Conservation (phyloP, 139 green algal species). For the Coelastrella sp. region DNA sequence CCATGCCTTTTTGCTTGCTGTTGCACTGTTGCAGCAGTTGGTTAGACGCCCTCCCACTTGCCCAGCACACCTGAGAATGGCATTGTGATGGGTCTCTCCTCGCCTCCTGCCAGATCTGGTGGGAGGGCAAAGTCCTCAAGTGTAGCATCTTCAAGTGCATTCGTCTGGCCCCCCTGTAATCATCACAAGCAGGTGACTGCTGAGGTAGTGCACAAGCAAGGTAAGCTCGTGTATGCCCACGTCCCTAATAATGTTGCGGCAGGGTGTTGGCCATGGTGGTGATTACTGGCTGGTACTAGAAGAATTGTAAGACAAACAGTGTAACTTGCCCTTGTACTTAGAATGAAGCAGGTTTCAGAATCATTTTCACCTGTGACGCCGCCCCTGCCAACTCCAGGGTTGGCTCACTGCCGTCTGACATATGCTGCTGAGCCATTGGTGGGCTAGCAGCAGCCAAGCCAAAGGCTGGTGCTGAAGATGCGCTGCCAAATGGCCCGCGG, state of each 20-base stretch:
- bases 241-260: too few species aligned
- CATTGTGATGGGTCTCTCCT: constrained; percentile 24
- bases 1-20: background rate
- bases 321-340: background rate
- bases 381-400: background rate
- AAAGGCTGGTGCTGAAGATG: background rate
- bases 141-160: constrained; percentile 50
- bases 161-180: background rate
- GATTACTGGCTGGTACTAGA: too few species aligned
- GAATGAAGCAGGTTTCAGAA: background rate
- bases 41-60: background rate
- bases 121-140: constrained; percentile 68
- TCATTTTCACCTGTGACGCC: background rate
- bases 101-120: constrained; percentile 55
- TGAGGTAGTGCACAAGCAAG: too few species aligned
- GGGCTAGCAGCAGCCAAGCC: background rate
- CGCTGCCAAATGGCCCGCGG: background rate
- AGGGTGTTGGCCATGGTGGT: too few species aligned
- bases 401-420: background rate
- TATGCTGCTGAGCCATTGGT: background rate
- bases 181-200: background rate
- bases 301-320: too few species aligned
- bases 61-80: constrained; percentile 4
- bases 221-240: too few species aligned
- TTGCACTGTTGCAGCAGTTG: background rate